Percentiles rank a stretch among this genome's conserved stretches.
These are phyloP conservation scores for Avena sativa DNA, from an alignment of 176 grass and related monocot genomes.

Conservation along the genomic window DNA sequence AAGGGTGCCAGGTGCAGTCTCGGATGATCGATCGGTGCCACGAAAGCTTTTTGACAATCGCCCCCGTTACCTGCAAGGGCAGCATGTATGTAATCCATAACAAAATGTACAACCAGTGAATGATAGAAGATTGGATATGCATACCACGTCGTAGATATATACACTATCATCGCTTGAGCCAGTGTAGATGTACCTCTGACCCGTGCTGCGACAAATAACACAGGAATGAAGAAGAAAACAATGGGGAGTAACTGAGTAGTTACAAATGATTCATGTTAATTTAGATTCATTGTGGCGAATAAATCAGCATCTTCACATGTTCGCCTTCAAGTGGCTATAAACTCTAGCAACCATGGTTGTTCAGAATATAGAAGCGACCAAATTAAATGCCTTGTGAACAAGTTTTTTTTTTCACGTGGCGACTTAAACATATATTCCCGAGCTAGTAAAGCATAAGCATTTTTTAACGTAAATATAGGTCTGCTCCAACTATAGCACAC, in stretches of 20 bases:
- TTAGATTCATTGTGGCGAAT: neutral
- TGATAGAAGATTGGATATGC: slow-evolving; percentile 29
- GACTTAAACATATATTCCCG: neutral
- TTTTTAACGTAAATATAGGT: neutral
- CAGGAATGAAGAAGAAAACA: slow-evolving; percentile 4
- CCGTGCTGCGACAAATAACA: slow-evolving; percentile 65
- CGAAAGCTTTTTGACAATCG: slow-evolving; percentile 53
- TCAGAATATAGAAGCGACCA: neutral
- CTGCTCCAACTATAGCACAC: neutral
- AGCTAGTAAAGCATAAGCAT: neutral
- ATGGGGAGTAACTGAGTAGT: neutral
- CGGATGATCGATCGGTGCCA: slow-evolving; percentile 75
- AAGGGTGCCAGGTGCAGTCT: slow-evolving; percentile 94
- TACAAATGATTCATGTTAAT: neutral
- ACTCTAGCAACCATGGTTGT: neutral
- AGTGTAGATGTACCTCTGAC: slow-evolving; percentile 96
- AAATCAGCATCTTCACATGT: neutral
- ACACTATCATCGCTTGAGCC: slow-evolving; percentile 82
- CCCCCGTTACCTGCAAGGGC: slow-evolving; percentile 61
- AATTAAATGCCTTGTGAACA: neutral
- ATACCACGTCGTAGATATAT: slow-evolving; percentile 93
- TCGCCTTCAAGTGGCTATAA: neutral
- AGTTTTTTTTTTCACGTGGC: neutral
- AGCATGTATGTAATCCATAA: neutral
- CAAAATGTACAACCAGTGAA: neutral